phyloP scores from a whole-genome alignment of 495 filamentous ascomycete genomes.

The Penicillium flavigenum region DNA sequence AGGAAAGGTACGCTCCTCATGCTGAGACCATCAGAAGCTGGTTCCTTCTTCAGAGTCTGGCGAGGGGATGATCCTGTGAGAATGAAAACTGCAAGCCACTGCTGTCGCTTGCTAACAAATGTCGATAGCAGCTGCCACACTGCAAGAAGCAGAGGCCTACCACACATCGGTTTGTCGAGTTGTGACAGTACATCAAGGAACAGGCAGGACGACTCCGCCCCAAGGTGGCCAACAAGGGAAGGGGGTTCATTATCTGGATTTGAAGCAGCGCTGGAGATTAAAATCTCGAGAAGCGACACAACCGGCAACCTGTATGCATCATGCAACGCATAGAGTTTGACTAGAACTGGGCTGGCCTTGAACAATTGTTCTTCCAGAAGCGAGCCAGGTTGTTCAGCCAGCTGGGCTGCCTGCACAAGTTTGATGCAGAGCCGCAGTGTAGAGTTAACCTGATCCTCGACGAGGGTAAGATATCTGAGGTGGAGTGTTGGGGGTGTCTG shows the following conservation, averaged over 20 bases:
- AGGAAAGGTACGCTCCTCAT: conserved; percentile 64
- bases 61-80: conserved; percentile 83
- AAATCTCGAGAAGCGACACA: conserved; percentile 65
- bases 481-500: conserved; percentile 63
- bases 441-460: conserved; percentile 61
- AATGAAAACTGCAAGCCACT: conserved; percentile 91
- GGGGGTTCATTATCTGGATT: conserved; percentile 68
- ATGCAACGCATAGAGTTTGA: conserved; percentile 73
- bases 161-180: conserved; percentile 72
- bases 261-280: conserved; percentile 68
- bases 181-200: conserved; percentile 77
- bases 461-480: conserved; percentile 52
- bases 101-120: conserved; percentile 86
- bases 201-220: conserved; percentile 73
- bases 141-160: conserved; percentile 56
- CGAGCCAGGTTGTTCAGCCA: conserved; percentile 58
- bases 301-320: conserved; percentile 63
- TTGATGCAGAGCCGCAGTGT: conserved; percentile 65
- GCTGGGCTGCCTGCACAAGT: conserved; percentile 65
- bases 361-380: conserved; percentile 77
- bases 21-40: conserved; percentile 34
- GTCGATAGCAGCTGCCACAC: conserved; percentile 86
- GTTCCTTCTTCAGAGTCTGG: conserved; percentile 61
- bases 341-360: conserved; percentile 69
- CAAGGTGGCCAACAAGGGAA: conserved; percentile 84